Percentiles rank a stretch among this genome's conserved stretches.
phyloP scores from a whole-genome alignment of 2,329 filamentous ascomycete genomes.

The Alternaria infectoria region DNA sequence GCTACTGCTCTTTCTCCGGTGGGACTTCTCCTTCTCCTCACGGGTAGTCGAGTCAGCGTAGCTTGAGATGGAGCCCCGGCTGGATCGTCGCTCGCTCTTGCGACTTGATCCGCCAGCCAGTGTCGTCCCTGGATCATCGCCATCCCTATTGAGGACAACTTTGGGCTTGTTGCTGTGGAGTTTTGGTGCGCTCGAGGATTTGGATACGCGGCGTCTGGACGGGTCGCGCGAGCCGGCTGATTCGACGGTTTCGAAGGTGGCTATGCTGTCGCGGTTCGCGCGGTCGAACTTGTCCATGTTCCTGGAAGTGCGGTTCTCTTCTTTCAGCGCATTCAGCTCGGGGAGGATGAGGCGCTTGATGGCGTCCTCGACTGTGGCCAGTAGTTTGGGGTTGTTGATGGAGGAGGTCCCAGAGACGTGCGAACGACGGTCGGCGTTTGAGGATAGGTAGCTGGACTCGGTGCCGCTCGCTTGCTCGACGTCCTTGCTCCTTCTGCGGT shows the following conservation, averaged over 20 bases:
- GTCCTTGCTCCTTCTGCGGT: constrained; percentile 53
- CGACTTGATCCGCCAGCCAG: constrained; percentile 62
- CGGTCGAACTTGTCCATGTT: constrained; percentile 72
- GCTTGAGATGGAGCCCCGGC: constrained; percentile 56
- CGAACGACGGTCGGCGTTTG: constrained; percentile 62
- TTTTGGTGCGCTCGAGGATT: constrained; percentile 67
- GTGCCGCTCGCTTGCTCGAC: constrained; percentile 57
- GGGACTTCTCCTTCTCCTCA: constrained; percentile 55
- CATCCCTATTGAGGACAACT: constrained; percentile 64
- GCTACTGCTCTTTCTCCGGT: constrained; percentile 60
- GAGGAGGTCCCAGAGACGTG: constrained; percentile 65
- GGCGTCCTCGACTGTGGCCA: constrained; percentile 92
- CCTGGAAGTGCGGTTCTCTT: constrained; percentile 81
- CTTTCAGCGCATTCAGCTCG: constrained; percentile 88
- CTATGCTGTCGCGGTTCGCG: constrained; percentile 52
- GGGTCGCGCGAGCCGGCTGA: constrained; percentile 57
- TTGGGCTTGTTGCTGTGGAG: constrained; percentile 63
- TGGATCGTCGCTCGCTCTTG: constrained; percentile 60
- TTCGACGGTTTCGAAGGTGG: constrained; percentile 63
- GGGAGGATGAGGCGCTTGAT: constrained; percentile 89
- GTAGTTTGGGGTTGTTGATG: constrained; percentile 88
- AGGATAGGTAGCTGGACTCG: constrained; percentile 69
- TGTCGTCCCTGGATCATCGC: constrained; percentile 64
- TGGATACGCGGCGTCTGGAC: constrained; percentile 62
- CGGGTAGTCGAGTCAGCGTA: constrained; percentile 48